Evolutionary conservation across 139 green algal species (phyloP), one percentile per base, ranked within the genome.

Genomic region (Ulvella scutata): DNA sequence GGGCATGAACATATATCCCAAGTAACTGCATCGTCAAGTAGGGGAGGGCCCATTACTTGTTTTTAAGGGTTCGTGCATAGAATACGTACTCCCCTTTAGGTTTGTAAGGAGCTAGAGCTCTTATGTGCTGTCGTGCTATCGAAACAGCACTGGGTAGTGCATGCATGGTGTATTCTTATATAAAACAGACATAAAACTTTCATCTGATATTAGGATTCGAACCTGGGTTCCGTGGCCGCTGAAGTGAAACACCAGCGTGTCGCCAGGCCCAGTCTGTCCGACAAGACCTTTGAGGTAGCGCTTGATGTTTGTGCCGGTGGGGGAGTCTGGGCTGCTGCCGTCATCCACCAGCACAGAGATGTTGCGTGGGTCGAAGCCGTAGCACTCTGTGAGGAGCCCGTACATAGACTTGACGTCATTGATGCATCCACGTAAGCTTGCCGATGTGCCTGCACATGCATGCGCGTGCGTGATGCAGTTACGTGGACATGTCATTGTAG

Each of bases 241-340:
- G 76, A 89, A 93, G 61, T 93, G 88, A 34, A 93, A 84, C 35
- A 92, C 80, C 3, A 91, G 72, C 2, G 85, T 75, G 38, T 93
- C 88, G 2, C 85, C 86, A 31, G 79, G 40, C 37, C 81, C 20
- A 21, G 79, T 77, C 26, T 43, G 62, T 1, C 40, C 72, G 20
- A 89, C 82, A 59, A 91, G 74, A 76, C 88, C 76, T 2, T 36
- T 72, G 43, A 91, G 75, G 39, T 78, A 76, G 3, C 38, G n/a
- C 84, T 90, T 91, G 72, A 93, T 91, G 80, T 93, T 91, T 33
- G 74, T 80, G 3, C 87, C 87, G 0, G 84, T 92, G 3, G 88
- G 88, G 76, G 86, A 76, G 2, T 80, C 28, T 2, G 79, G 82
- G n/a, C 13, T 59, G 21, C 36, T n/a, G 62, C 89, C 84, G n/a